Conservation (phyloP, 2,329 filamentous ascomycete species). For the Tolypocladium paradoxum region DNA sequence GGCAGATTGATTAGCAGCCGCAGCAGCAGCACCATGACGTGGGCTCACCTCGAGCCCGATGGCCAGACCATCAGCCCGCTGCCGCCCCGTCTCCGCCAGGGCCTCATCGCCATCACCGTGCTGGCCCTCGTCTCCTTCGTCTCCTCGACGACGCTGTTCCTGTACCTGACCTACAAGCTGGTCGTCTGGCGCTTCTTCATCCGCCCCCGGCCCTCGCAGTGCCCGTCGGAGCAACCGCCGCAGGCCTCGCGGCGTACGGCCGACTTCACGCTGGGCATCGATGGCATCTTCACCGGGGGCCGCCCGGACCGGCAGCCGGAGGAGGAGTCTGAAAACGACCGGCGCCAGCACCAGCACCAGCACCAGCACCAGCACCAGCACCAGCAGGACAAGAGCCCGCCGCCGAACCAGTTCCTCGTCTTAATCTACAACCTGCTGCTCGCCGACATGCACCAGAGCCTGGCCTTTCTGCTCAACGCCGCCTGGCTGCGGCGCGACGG, state of each 20-base stretch:
- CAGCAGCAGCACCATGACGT: conserved; percentile 10
- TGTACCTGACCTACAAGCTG: conserved; percentile 21
- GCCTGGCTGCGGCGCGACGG: conserved; percentile 44
- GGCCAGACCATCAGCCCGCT: conserved; percentile 15
- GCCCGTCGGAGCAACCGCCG: conserved; percentile 1
- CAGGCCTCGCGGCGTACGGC: conserved; percentile 11
- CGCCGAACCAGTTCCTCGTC: conserved; percentile 56
- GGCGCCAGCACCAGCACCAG: not conserved
- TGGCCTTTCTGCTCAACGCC: conserved; percentile 53
- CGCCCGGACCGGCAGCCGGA: not conserved
- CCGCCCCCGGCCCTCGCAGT: conserved; percentile 3
- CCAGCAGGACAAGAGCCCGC: conserved; percentile 20
- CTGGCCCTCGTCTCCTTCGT: conserved; percentile 20
- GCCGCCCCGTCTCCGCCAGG: conserved; percentile 9
- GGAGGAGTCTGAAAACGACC: not conserved
- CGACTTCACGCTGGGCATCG: conserved; percentile 25
- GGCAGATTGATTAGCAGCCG: too few species aligned
- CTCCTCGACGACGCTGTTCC: conserved; percentile 15
- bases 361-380: not conserved
- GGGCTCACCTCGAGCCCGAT: conserved; percentile 10
- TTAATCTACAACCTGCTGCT: conserved; percentile 60
- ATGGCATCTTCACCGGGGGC: conserved; percentile 18
- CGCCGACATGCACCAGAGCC: conserved; percentile 56
- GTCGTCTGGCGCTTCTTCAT: conserved; percentile 16
- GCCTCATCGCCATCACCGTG: conserved; percentile 18